phyloP scores from a whole-genome alignment of 2,329 filamentous ascomycete genomes.

The Colletotrichum sp. region DNA sequence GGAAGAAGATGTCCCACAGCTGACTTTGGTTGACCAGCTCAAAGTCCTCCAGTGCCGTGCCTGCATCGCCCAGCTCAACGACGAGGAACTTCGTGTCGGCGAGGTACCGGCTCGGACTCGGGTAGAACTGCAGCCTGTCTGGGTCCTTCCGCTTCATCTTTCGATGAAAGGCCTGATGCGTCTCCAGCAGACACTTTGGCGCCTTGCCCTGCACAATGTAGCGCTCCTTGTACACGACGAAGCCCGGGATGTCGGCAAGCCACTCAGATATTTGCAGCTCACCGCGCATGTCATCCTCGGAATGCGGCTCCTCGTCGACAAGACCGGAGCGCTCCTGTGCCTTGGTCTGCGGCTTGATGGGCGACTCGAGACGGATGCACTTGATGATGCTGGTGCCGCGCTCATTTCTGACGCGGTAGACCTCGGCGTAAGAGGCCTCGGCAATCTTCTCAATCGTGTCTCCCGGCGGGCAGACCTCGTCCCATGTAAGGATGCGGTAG shows the following conservation, averaged over 20 bases:
- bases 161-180: constrained; percentile 63
- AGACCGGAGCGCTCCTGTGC: constrained; percentile 57
- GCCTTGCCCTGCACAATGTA: constrained; percentile 64
- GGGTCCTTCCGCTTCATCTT: constrained; percentile 60
- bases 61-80: constrained; percentile 68
- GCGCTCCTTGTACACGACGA: constrained; percentile 69
- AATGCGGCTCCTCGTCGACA: constrained; percentile 64
- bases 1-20: constrained; percentile 68
- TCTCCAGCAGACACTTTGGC: constrained; percentile 58
- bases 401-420: constrained; percentile 66
- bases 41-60: constrained; percentile 64
- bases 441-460: constrained; percentile 67
- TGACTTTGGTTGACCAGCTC: constrained; percentile 52
- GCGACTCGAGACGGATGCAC: constrained; percentile 63
- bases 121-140: constrained; percentile 64
- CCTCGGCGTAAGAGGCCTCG: constrained; percentile 70
- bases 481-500: constrained; percentile 57
- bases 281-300: constrained; percentile 58
- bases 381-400: constrained; percentile 70
- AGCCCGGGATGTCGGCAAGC: constrained; percentile 68
- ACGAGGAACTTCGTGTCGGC: constrained; percentile 64
- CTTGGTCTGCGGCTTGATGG: constrained; percentile 63
- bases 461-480: constrained; percentile 59
- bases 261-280: constrained; percentile 69
- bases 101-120: constrained; percentile 64